Percentiles rank a stretch among this genome's conserved stretches.
These are phyloP conservation scores for Zygoascus bituminiphila DNA, from an alignment of 805 yeast species.

Conservation along the genomic window DNA sequence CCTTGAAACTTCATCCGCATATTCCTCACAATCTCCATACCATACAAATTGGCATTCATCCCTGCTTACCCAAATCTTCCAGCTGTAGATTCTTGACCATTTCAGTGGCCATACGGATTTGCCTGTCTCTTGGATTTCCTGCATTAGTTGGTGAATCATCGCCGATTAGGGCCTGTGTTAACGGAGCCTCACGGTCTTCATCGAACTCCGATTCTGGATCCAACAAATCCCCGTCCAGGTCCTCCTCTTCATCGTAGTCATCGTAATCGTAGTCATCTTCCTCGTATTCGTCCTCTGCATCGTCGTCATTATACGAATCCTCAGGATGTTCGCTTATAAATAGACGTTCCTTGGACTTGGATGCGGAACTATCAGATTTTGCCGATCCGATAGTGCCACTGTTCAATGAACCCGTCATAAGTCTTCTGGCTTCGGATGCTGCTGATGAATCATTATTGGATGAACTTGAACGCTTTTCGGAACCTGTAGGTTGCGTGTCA, in stretches of 20 bases:
- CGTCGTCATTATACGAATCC: conserved; percentile 13
- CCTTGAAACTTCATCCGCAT: no score
- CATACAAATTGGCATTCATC: no score
- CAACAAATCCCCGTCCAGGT: conserved; percentile 6
- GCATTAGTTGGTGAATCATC: no score
- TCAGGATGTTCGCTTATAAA: not conserved
- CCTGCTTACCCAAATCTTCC: no score
- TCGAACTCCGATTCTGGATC: conserved; percentile 1
- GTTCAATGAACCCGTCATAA: not conserved
- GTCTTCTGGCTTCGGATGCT: not conserved
- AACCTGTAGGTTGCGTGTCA: conserved; percentile 6
- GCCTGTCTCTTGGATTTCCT: no score
- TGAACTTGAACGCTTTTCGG: not conserved
- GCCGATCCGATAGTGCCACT: not conserved
- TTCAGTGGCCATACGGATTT: no score
- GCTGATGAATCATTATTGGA: not conserved
- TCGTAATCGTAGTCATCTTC: conserved; percentile 12
- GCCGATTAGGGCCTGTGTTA: no score
- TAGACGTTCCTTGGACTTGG: not conserved
- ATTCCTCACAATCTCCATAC: no score
- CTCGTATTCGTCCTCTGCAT: conserved; percentile 13
- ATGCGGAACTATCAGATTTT: not conserved
- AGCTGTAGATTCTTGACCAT: no score
- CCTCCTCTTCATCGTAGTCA: conserved; percentile 11
- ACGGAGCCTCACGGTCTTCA: no score